Evolutionary conservation across 1,284 basidiomycete species (phyloP).

Genomic region (Apiotrichum akiyoshidainum): DNA sequence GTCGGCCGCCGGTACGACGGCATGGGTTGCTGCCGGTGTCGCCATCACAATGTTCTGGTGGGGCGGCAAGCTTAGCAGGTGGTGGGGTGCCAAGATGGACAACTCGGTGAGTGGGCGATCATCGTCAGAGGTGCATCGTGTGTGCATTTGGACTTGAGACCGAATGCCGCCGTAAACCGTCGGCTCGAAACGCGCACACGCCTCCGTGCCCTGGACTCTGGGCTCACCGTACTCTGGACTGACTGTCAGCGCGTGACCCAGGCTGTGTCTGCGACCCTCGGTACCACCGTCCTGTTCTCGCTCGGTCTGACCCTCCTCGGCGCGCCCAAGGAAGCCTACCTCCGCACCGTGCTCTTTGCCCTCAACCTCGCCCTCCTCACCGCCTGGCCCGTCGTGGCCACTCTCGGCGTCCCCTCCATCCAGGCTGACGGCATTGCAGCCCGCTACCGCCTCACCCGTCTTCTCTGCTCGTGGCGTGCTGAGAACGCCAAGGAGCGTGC

Average conservation of each 20-base stretch:
- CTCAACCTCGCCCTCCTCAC: slow-evolving; percentile 66
- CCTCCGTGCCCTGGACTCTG: too few relatives aligned
- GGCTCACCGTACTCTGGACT: not conserved
- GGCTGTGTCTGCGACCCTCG: slow-evolving; percentile 59
- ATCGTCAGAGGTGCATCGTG: not conserved
- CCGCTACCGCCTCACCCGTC: slow-evolving; percentile 60
- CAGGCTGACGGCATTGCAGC: slow-evolving; percentile 36
- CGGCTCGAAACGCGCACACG: too few relatives aligned
- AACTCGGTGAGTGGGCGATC: slow-evolving; percentile 16
- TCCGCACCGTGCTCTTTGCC: slow-evolving; percentile 63
- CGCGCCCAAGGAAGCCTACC: slow-evolving; percentile 64
- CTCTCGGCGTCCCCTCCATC: slow-evolving; percentile 63
- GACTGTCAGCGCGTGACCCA: slow-evolving; percentile 44
- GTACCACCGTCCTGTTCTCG: slow-evolving; percentile 56
- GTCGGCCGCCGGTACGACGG: slow-evolving; percentile 61
- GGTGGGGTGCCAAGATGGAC: slow-evolving; percentile 51
- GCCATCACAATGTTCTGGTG: slow-evolving; percentile 67
- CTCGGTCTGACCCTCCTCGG: slow-evolving; percentile 65
- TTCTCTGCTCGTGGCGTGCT: slow-evolving; percentile 73
- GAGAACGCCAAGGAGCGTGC: slow-evolving; percentile 67
- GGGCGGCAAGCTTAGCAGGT: slow-evolving; percentile 63
- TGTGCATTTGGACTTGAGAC: too few relatives aligned
- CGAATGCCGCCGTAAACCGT: too few relatives aligned
- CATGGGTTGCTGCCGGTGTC: slow-evolving; percentile 62
- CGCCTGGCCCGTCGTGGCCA: slow-evolving; percentile 65